phyloP scores from a whole-genome alignment of 495 filamentous ascomycete species.

The Trichoderma reesei region DNA sequence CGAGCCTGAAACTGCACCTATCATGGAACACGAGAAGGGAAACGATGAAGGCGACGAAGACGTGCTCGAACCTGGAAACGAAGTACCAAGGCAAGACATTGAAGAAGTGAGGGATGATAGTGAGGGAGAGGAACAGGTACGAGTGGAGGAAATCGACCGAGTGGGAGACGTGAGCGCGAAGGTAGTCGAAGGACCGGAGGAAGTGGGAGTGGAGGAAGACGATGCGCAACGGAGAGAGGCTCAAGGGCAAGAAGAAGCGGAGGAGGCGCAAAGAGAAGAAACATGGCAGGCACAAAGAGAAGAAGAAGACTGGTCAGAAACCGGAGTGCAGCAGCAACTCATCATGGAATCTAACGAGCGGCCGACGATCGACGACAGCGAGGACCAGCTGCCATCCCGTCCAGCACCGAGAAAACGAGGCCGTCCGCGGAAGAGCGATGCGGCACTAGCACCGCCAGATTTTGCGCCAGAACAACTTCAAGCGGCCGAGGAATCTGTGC shows the following conservation, averaged over 20 bases:
- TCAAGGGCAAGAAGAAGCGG: neutral
- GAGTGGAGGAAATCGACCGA: too few species aligned
- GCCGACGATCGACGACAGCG: neutral
- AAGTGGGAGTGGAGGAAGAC: too few species aligned
- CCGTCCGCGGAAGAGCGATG: neutral
- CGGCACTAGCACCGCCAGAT: neutral
- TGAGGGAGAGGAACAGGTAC: too few species aligned
- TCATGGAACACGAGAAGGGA: too few species aligned
- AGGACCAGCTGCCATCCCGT: neutral
- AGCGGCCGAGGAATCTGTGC: neutral
- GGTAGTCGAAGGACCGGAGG: too few species aligned
- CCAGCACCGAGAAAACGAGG: neutral
- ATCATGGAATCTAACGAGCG: neutral
- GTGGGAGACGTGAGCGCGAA: too few species aligned
- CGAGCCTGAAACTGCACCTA: neutral
- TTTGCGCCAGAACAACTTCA: neutral
- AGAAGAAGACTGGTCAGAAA: neutral
- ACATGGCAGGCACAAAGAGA: too few species aligned
- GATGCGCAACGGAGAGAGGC: too few species aligned
- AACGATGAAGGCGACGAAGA: too few species aligned
- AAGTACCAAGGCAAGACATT: too few species aligned
- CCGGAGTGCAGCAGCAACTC: neutral
- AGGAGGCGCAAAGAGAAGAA: neutral
- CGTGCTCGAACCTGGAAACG: too few species aligned
- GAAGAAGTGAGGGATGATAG: too few species aligned